Conservation (phyloP, 2,329 filamentous ascomycete genomes). For the Fusarium zealandicum region DNA sequence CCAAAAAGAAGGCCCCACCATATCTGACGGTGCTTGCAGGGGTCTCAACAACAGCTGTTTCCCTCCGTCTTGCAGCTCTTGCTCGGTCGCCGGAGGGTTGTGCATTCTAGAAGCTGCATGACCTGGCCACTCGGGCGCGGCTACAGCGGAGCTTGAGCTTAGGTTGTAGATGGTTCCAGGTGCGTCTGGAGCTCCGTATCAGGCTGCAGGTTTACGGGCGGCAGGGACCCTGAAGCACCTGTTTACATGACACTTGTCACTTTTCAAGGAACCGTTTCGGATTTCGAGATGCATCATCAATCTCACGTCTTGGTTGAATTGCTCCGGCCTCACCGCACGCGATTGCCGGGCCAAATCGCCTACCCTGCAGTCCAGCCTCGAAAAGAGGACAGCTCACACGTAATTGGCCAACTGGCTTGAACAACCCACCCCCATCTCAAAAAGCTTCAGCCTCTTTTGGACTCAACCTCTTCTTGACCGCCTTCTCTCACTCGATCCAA, state of each 20-base stretch:
- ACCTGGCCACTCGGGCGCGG: conserved; percentile 32
- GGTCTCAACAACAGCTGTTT: conserved; percentile 17
- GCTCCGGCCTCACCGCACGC: conserved; percentile 11
- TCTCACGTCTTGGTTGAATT: neutral
- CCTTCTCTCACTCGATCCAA: conserved; percentile 33
- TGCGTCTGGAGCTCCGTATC: neutral
- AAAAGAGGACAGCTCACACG: neutral
- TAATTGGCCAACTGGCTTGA: conserved; percentile 9
- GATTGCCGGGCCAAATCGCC: neutral
- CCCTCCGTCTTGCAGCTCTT: neutral
- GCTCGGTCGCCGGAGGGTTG: neutral
- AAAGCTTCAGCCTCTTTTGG: neutral
- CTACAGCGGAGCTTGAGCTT: conserved; percentile 1
- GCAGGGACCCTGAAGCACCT: neutral
- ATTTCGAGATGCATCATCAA: conserved; percentile 7
- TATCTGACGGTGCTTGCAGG: conserved; percentile 15
- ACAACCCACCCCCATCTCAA: neutral
- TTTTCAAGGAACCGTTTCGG: neutral
- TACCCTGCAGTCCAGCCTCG: conserved; percentile 25
- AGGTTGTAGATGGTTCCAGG: conserved; percentile 1
- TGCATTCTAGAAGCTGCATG: conserved; percentile 30
- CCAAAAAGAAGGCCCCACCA: conserved; percentile 12
- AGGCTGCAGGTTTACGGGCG: conserved; percentile 21
- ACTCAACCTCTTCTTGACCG: conserved; percentile 31
- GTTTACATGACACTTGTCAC: conserved; percentile 7